Evolutionary conservation across 345 rosid genomes (phyloP), one percentile per base, ranked within the genome.

Genomic region (Pistacia vera): DNA sequence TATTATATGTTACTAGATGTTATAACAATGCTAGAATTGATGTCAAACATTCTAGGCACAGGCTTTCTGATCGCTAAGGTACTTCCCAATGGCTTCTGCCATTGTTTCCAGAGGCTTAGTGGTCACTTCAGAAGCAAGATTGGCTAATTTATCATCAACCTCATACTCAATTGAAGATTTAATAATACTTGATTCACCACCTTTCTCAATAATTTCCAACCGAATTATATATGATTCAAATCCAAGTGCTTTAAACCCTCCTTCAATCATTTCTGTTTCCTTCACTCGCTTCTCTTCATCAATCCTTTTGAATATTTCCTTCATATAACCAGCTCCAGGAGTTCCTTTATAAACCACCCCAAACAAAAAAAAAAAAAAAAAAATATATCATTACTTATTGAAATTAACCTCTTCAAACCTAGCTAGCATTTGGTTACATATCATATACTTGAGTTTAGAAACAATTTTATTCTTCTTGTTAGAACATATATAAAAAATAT

Each of bases 201-300:
- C 87, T 41, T 73, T 82, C 83, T 86, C 84, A 13, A 75, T n/a
- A 20, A 84, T 80, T 64, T 86, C 89, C 62, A 78, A 55, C 2
- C 81, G 76, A 49, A 52, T 0, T 4, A 57, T 71, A 33, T 18
- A 18, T 11, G 8, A 3, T 63, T 84, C 83, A 25, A 82, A 64
- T 0, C 89, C 89, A 10, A 78, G 60, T 17, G 14, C 85, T 60
- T 30, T 78, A 70, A 22, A 25, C 8, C 78, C 85, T 46, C 87
- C 87, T 80, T 81, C 85, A 4, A 83, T 44, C 0, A 18, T 1
- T 71, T 85, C 86, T 6, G 83, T 83, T 74, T 73, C 88, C 66
- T 85, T 85, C 51, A 82, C 70, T 0, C 84, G 82, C 17, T 63
- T 73, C 16, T 81, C 87, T 41, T 86, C 81, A 30, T 86, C 87